These are phyloP conservation scores for Postia placenta DNA, from an alignment of 768 basidiomycete species.

Conservation along the genomic window DNA sequence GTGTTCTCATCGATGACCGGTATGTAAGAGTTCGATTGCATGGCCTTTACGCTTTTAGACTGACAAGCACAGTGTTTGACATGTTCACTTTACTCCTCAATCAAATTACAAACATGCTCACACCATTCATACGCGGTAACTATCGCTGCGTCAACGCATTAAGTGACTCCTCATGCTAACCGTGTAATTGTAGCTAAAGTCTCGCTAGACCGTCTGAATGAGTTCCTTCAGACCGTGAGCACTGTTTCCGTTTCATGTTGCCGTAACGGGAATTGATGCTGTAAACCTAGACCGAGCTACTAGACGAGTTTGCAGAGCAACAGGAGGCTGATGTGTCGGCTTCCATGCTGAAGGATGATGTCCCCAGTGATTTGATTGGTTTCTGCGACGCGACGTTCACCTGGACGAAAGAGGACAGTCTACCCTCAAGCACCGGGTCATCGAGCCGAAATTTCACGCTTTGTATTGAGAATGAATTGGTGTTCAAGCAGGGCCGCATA, in stretches of 20 bases:
- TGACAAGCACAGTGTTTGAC: constrained; percentile 41
- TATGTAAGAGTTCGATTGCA: constrained; percentile 3
- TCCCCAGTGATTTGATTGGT: constrained; percentile 36
- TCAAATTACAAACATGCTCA: constrained; percentile 25
- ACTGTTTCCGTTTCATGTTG: too few species aligned
- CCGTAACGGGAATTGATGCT: background rate
- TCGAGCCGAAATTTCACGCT: constrained; percentile 42
- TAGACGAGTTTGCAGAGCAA: constrained; percentile 33
- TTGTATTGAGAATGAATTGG: constrained; percentile 42
- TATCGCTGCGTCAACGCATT: constrained; percentile 19
- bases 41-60: background rate
- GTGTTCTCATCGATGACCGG: constrained; percentile 35
- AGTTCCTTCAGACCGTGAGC: constrained; percentile 35
- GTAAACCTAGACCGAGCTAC: constrained; percentile 43
- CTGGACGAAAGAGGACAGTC: constrained; percentile 42
- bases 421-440: constrained; percentile 24
- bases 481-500: constrained; percentile 46
- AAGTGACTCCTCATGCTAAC: background rate
- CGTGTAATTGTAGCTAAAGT: constrained; percentile 43
- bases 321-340: background rate
- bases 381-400: constrained; percentile 51
- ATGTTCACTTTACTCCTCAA: constrained; percentile 47
- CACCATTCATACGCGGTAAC: constrained; percentile 23
- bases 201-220: constrained; percentile 52
- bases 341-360: background rate